These are phyloP conservation scores for Gleditsia sinensis DNA, from an alignment of 306 rosid species.

Conservation along the genomic window DNA sequence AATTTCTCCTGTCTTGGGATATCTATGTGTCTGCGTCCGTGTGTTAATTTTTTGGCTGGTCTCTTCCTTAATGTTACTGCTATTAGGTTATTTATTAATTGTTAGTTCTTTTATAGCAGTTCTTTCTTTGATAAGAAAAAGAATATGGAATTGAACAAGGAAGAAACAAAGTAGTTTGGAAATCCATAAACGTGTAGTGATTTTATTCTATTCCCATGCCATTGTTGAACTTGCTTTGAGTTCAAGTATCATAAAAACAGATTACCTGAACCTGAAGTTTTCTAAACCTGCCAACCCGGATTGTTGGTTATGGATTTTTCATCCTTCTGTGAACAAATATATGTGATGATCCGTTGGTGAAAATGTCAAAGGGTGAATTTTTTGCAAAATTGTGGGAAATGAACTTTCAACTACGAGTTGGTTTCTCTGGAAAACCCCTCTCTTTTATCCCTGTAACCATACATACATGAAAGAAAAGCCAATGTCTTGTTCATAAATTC, in stretches of 20 bases:
- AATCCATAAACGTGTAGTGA: too few species aligned
- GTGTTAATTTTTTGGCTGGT: conserved; percentile 21
- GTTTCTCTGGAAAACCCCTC: neutral
- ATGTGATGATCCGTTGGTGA: neutral
- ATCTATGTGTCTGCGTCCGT: neutral
- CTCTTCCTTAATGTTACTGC: neutral
- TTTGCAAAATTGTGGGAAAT: conserved; percentile 1
- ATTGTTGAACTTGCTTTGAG: neutral
- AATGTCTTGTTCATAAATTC: neutral
- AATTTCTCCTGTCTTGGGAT: neutral
- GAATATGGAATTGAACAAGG: too few species aligned
- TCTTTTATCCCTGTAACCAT: neutral
- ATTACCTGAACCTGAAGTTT: conserved; percentile 1
- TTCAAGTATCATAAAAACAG: conserved; percentile 2
- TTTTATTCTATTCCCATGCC: conserved; percentile 15
- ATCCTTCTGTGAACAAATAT: conserved; percentile 18
- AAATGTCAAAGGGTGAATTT: neutral
- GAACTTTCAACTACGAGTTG: neutral
- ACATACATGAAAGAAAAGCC: neutral
- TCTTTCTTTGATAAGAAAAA: neutral
- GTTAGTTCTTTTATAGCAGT: neutral
- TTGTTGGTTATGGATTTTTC: conserved; percentile 18
- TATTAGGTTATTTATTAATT: neutral
- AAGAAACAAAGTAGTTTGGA: too few species aligned
- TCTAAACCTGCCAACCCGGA: conserved; percentile 12